Conservation (phyloP, 768 basidiomycete species). For the Pilatotrama ljubarskyi region DNA sequence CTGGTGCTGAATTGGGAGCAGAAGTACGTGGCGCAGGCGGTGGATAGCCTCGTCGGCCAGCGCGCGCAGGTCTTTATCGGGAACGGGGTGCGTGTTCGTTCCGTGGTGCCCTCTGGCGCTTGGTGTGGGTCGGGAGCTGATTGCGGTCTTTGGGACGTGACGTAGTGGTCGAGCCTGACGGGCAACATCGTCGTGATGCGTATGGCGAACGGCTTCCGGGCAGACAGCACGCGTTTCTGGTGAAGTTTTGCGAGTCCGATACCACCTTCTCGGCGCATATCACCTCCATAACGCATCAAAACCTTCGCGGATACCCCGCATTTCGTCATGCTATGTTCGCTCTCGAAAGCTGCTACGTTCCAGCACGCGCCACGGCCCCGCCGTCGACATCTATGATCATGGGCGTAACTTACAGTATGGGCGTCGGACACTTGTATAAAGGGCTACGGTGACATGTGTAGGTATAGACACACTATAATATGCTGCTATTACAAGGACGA, state of each 20-base stretch:
- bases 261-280: not conserved
- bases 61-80: conserved; percentile 67
- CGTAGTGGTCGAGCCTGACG: conserved; percentile 51
- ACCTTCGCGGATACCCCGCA: too few relatives aligned
- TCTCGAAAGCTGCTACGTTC: too few relatives aligned
- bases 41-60: conserved; percentile 70
- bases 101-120: not conserved
- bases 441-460: not conserved
- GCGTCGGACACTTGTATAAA: too few relatives aligned
- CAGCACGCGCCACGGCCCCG: too few relatives aligned
- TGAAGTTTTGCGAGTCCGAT: not conserved
- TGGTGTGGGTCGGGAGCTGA: not conserved
- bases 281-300: too few relatives aligned
- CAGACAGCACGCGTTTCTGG: conserved; percentile 41
- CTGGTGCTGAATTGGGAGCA: conserved; percentile 55
- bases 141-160: too few relatives aligned
- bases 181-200: conserved; percentile 49
- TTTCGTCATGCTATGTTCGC: too few relatives aligned
- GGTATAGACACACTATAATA: conserved; percentile 10
- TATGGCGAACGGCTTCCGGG: conserved; percentile 35
- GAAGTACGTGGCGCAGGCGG: conserved; percentile 53
- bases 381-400: too few relatives aligned
- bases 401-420: too few relatives aligned
- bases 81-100: conserved; percentile 57
- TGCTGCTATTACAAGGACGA: conserved; percentile 5